These are phyloP conservation scores for Deakozyma indianensis DNA, from an alignment of 805 yeast genomes.

Conservation along the genomic window DNA sequence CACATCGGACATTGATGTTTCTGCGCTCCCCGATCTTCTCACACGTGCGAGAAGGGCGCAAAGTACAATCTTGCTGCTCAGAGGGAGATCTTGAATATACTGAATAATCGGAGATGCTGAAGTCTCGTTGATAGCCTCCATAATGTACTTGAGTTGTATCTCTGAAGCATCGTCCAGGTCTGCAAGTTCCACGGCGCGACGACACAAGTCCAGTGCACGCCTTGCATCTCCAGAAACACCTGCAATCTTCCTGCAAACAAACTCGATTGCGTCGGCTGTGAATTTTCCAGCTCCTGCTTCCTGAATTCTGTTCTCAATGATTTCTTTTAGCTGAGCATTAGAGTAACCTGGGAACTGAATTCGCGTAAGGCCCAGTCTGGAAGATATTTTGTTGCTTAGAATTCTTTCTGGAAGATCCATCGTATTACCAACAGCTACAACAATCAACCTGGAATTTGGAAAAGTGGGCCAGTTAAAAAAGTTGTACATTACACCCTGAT, in stretches of 20 bases:
- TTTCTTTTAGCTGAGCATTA: constrained; percentile 57
- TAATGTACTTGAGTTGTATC: constrained; percentile 61
- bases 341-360: constrained; percentile 83
- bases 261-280: constrained; percentile 55
- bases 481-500: constrained; percentile 82
- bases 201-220: constrained; percentile 74
- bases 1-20: constrained; percentile 59
- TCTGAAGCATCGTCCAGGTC: constrained; percentile 7
- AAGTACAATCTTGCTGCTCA: constrained; percentile 59
- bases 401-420: constrained; percentile 93
- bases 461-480: constrained; percentile 97
- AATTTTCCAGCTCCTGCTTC: constrained; percentile 11
- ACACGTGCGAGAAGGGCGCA: constrained; percentile 50
- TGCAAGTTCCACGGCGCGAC: constrained; percentile 68
- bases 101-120: constrained; percentile 56
- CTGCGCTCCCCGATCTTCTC: constrained; percentile 56
- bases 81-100: constrained; percentile 45
- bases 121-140: constrained; percentile 67
- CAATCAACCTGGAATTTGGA: constrained; percentile 61
- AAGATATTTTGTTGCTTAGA: constrained; percentile 75
- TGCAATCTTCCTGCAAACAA: constrained; percentile 88
- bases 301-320: constrained; percentile 45
- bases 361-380: constrained; percentile 79
- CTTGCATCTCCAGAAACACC: constrained; percentile 97
- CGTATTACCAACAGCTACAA: constrained; percentile 89